Evolutionary conservation across 768 basidiomycete species (phyloP).

Genomic region (Macrolepiota fuliginosa): DNA sequence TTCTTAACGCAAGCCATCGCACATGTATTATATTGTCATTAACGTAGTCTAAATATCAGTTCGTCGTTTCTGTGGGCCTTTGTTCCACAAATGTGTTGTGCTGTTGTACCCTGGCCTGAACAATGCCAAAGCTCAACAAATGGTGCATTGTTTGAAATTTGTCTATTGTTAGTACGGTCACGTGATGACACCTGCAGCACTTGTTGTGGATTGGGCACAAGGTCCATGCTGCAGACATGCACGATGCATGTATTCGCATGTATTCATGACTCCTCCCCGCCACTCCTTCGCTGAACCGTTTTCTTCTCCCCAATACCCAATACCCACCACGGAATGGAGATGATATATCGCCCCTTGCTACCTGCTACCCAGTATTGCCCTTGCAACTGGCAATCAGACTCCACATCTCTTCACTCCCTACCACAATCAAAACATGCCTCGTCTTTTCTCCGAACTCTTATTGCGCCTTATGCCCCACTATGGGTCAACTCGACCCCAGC

Average conservation of each 20-base stretch:
- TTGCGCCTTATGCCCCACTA: conserved; percentile 5
- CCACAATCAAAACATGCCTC: not conserved
- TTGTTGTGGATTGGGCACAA: conserved; percentile 10
- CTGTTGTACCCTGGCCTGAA: not conserved
- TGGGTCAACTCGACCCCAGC: conserved; percentile 1
- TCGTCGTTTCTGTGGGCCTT: too few species aligned
- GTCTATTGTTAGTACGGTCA: not conserved
- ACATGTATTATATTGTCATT: not conserved
- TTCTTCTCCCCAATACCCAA: not conserved
- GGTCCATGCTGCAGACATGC: conserved; percentile 1
- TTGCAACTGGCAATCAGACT: not conserved
- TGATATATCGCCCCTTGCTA: conserved; percentile 6
- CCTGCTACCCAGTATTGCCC: conserved; percentile 5
- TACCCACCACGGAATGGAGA: not conserved
- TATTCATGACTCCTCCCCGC: not conserved
- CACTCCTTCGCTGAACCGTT: not conserved
- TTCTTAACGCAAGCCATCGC: not conserved
- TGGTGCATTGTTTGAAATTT: not conserved
- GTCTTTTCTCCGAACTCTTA: conserved; percentile 1
- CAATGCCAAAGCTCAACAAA: not conserved
- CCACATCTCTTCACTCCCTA: not conserved
- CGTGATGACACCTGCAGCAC: not conserved
- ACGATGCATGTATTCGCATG: not conserved
- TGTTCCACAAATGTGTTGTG: too few species aligned
- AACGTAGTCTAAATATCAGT: too few species aligned